phyloP scores from a whole-genome alignment of 441 rosid species.

The Omphalea diandra region DNA sequence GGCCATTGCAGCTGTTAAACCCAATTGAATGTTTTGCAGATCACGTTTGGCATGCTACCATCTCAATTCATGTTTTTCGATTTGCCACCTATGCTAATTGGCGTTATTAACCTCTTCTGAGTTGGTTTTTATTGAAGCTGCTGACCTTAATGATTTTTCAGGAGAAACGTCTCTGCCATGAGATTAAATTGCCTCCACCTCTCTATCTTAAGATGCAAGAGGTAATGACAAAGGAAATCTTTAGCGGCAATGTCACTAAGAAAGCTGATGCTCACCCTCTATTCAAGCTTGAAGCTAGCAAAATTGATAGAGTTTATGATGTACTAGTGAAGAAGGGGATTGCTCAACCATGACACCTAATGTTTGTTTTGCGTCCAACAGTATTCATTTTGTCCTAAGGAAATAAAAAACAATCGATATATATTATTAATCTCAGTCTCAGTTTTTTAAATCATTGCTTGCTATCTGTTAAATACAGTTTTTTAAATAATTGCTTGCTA shows the following conservation, averaged over 20 bases:
- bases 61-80: background rate
- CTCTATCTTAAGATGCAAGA: constrained; percentile 86
- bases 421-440: too few relatives aligned
- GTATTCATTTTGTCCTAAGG: background rate
- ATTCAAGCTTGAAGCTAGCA: constrained; percentile 77
- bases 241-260: constrained; percentile 66
- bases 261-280: constrained; percentile 75
- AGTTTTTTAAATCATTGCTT: too few relatives aligned
- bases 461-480: too few relatives aligned
- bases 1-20: background rate
- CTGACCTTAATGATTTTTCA: constrained; percentile 25
- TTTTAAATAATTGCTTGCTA: too few relatives aligned
- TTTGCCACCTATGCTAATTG: background rate
- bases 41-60: background rate
- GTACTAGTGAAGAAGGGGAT: constrained; percentile 92
- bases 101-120: background rate
- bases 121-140: background rate
- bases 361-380: background rate
- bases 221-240: constrained; percentile 67
- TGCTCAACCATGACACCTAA: constrained; percentile 48
- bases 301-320: constrained; percentile 83
- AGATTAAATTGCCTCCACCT: constrained; percentile 68
- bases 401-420: background rate
- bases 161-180: constrained; percentile 72
- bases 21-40: background rate